Evolutionary conservation across 1,284 basidiomycete genomes (phyloP), one percentile per base, ranked within the genome.

Genomic region (Abortiporus biennis): DNA sequence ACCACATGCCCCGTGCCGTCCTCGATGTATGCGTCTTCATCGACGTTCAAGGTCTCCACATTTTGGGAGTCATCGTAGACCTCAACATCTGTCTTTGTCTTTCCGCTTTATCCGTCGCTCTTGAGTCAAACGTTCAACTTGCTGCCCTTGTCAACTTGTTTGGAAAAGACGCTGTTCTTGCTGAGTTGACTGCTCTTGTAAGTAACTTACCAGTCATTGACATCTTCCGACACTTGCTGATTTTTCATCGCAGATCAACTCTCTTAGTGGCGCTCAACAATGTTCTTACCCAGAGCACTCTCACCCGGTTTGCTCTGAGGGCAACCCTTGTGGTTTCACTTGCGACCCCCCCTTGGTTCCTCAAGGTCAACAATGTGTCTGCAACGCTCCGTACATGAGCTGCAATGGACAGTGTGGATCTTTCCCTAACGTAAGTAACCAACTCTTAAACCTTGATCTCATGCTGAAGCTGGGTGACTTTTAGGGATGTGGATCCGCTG

Each of bases 51-150:
- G 36, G 35, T 23, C 24, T 25, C 29, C 13, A 33, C 37, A 15
- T 44, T 24, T 47, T 55, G 21, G 42, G 44, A 6, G 42, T 51
- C 12, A 44, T 57, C 16, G 15, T 43, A 37, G 46, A 46, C 38
- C 27, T 57, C 42, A 44, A 57, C 29, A 16, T 55, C 4, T 60
- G 58, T 39, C 38, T 60, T 21, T 61, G 57, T 40, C 44, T 56
- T 17, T 54, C 55, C 16, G 45, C 57, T 2, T 44, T 61, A 3
- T 51, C 59, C 3, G 31, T 53, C 38, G 27, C 35, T 9, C 38
- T 61, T 29, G 41, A 49, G 15, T n/a, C 46, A 15, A 39, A 56
- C 40, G 40, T 38, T 1, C 17, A 50, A 22, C 39, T 59, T 25
- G 31, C 38, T 5, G 36, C 23, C 1, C 51, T 60, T 36, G 44